Evolutionary conservation across 345 rosid species (phyloP).

Genomic region (Corchorus olitorius): DNA sequence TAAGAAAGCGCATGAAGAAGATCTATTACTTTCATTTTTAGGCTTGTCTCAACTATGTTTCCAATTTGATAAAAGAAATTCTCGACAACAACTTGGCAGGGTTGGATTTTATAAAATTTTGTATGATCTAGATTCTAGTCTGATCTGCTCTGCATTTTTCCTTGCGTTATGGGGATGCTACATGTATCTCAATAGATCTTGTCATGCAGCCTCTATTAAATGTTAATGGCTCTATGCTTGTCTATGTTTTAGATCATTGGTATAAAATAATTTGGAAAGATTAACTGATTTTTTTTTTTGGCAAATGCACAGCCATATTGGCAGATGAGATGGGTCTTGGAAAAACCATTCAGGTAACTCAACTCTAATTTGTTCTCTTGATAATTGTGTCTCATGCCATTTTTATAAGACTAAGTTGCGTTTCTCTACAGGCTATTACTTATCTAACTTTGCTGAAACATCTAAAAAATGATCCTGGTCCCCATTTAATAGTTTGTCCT

Average conservation of each 20-base stretch:
- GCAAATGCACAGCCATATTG: slow-evolving; percentile 77
- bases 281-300: slow-evolving; percentile 20
- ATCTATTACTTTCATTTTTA: neutral
- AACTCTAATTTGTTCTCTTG: slow-evolving; percentile 12
- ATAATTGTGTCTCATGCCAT: slow-evolving; percentile 11
- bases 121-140: neutral
- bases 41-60: neutral
- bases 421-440: slow-evolving; percentile 73
- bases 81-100: neutral
- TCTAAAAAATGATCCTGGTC: slow-evolving; percentile 87
- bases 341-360: slow-evolving; percentile 89
- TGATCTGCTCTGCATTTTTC: slow-evolving; percentile 1
- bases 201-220: neutral
- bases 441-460: slow-evolving; percentile 74
- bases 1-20: neutral
- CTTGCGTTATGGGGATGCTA: neutral
- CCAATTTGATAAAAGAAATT: neutral
- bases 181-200: neutral
- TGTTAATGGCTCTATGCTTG: neutral
- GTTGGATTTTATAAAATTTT: neutral
- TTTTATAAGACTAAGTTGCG: slow-evolving; percentile 19
- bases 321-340: slow-evolving; percentile 99
- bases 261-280: slow-evolving; percentile 10
- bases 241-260: slow-evolving; percentile 7
- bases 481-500: slow-evolving; percentile 96